Evolutionary conservation across 2,329 filamentous ascomycete genomes (phyloP), one percentile per base, ranked within the genome.

Genomic region (Xylariaceae sp.): DNA sequence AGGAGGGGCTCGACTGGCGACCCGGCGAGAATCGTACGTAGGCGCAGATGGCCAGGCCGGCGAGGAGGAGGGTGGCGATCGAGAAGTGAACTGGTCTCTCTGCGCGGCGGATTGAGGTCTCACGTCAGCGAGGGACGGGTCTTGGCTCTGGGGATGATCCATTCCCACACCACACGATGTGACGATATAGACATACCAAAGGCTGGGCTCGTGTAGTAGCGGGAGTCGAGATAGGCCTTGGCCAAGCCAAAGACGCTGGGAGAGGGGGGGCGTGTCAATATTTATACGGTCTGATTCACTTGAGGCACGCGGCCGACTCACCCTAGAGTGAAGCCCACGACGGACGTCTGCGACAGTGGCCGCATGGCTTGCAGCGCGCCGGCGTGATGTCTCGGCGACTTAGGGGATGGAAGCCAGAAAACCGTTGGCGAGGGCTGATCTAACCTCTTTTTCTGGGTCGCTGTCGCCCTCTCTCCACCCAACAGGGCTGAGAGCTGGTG

Each of bases 71-170:
- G 3, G 50, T 50, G 10, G 53, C 17, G 33, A 59, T 43, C 15
- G 58, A 56, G 35, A 59, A 54, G 27, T 60, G 58, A 12, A 60
- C 44, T 3, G 56, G 56, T 7, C 56, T 51, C 32, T 60, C 58
- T 58, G 21, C 10, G 11, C 15, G 23, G 19, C 8, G 27, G 7
- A 13, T 11, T 21, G 13, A 5, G 13, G 9, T 8, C 10, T 26
- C 14, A 25, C 22, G 10, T 6, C 9, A 10, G n/a, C 18, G 16
- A 29, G 25, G 19, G 13, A 19, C 10, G 27, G 25, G 11, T 17
- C 24, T n/a, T n/a, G n/a, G n/a, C n/a, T n/a, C n/a, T 26, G 18
- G 22, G 27, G 25, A n/a, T 19, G 13, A 27, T 16, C 16, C 32
- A 30, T 19, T 22, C 30, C 17, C 12, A 10, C 13, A 17, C 7